These are phyloP conservation scores for Phanerochaete sordida DNA, from an alignment of 768 basidiomycete species.

Conservation along the genomic window DNA sequence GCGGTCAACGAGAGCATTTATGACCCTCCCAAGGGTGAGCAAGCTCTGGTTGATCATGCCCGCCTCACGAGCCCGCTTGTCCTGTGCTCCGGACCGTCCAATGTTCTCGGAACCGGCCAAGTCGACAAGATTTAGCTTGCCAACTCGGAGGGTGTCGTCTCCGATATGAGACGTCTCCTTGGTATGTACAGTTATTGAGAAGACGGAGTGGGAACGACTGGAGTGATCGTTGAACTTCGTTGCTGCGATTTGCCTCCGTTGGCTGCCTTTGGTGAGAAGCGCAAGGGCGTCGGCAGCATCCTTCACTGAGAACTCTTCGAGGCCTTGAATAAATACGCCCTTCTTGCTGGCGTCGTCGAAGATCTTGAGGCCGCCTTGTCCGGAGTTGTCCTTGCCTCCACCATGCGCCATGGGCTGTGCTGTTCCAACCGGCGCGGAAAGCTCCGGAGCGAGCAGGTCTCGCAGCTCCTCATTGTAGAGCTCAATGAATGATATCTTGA, in stretches of 20 bases:
- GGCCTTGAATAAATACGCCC: conserved; percentile 90
- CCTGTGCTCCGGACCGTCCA: conserved; percentile 91
- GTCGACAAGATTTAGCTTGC: conserved; percentile 96
- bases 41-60: conserved; percentile 99
- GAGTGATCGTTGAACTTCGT: conserved; percentile 99
- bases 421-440: conserved; percentile 61
- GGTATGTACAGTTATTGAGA: conserved; percentile 91
- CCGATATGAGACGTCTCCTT: conserved; percentile 77
- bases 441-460: conserved; percentile 83
- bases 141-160: conserved; percentile 88
- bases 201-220: conserved; percentile 96
- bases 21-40: conserved; percentile 94
- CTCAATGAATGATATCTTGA: conserved; percentile 92
- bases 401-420: conserved; percentile 79
- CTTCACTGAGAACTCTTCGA: conserved; percentile 86
- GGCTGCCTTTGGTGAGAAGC: conserved; percentile 84
- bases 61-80: conserved; percentile 92
- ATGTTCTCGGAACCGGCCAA: conserved; percentile 98
- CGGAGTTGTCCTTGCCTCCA: conserved; percentile 39
- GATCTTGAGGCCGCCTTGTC: conserved; percentile 70
- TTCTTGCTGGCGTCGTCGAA: conserved; percentile 89
- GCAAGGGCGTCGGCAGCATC: conserved; percentile 79
- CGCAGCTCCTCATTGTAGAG: conserved; percentile 98
- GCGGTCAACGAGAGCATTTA: conserved; percentile 92
- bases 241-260: conserved; percentile 87